Conservation (phyloP, 345 rosid species). For the Balakata baccata region DNA sequence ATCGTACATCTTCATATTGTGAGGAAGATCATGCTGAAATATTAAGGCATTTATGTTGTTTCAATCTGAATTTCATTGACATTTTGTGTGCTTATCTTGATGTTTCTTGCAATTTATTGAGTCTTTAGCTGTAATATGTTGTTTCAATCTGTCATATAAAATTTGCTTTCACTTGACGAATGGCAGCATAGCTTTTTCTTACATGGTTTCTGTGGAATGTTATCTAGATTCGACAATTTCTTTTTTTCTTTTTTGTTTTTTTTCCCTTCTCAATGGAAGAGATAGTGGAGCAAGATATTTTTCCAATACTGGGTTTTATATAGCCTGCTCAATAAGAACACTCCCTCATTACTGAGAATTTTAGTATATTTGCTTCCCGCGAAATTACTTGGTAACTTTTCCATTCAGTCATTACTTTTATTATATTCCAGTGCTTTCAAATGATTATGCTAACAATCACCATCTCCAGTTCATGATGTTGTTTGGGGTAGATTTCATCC, state of each 20-base stretch:
- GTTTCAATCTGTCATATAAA: no score
- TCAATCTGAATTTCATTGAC: no score
- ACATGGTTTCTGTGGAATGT: background rate
- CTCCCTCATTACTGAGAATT: background rate
- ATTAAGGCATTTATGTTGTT: no score
- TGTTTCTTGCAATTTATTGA: no score
- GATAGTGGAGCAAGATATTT: background rate
- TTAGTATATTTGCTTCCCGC: background rate
- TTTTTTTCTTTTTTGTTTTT: no score
- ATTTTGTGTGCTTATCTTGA: no score
- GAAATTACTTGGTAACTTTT: background rate
- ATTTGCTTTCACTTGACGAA: background rate
- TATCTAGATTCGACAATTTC: background rate
- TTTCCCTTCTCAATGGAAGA: background rate
- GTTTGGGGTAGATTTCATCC: background rate
- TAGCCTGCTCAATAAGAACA: background rate
- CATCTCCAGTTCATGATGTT: background rate
- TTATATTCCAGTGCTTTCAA: background rate
- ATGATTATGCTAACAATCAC: background rate
- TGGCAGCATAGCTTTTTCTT: background rate
- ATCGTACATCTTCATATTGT: no score
- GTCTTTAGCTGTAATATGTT: no score
- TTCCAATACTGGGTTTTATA: background rate
- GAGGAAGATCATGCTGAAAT: no score
- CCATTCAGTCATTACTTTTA: background rate